These are phyloP conservation scores for Fraxinus velutina DNA, from an alignment of 305 asterid genomes.

Conservation along the genomic window DNA sequence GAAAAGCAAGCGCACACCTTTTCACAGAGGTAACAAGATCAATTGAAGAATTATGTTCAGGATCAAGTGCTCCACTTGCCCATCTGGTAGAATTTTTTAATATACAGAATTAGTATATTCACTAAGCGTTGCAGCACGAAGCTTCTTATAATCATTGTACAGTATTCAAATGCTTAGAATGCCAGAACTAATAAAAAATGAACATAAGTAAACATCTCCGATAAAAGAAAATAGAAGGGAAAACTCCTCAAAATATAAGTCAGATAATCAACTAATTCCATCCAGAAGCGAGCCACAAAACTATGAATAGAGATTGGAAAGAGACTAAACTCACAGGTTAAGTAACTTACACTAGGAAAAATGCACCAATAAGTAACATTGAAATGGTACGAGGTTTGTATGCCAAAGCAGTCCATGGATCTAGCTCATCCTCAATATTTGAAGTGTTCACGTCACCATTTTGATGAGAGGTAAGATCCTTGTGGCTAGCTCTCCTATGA, in stretches of 20 bases:
- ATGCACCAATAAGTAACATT: constrained; percentile 76
- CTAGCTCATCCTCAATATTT: constrained; percentile 60
- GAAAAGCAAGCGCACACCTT: constrained; percentile 55
- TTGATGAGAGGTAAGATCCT: constrained; percentile 43
- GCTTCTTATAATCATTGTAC: constrained; percentile 9
- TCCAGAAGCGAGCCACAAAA: constrained; percentile 6
- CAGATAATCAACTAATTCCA: constrained; percentile 1
- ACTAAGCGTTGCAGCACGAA: too few species aligned
- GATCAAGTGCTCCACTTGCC: constrained; percentile 93
- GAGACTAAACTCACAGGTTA: not conserved
- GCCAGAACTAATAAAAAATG: not conserved
- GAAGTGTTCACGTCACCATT: constrained; percentile 52
- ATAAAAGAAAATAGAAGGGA: constrained; percentile 3
- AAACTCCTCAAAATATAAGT: not conserved
- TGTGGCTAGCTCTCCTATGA: constrained; percentile 48
- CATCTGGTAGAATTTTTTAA: constrained; percentile 50
- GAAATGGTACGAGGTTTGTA: constrained; percentile 86
- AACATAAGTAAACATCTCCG: not conserved
- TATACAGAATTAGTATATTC: not conserved
- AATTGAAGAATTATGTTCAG: constrained; percentile 55
- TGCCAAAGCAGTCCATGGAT: constrained; percentile 98
- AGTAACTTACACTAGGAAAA: constrained; percentile 82
- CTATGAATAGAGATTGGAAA: constrained; percentile 10
- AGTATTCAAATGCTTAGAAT: too few species aligned
- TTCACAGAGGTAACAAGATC: constrained; percentile 68